Conservation (phyloP, 768 basidiomycete genomes). For the Cyclocybe aegerita region DNA sequence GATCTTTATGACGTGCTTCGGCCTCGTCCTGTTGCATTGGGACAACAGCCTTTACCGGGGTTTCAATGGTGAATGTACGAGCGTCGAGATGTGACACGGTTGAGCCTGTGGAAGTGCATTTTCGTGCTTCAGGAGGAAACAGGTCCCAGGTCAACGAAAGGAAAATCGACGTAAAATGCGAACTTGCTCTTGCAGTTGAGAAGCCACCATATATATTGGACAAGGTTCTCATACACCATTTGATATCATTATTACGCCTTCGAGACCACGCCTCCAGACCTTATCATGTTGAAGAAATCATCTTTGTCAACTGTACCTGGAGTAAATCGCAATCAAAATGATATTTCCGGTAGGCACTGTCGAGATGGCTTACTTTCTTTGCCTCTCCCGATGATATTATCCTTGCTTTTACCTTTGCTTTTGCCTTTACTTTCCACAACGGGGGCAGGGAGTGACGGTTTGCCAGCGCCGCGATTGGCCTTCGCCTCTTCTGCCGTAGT, state of each 20-base stretch:
- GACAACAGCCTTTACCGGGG: no score
- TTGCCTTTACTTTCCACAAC: slow-evolving; percentile 47
- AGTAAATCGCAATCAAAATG: slow-evolving; percentile 8
- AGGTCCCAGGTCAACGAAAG: not conserved
- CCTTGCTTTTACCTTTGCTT: slow-evolving; percentile 53
- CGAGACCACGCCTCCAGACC: slow-evolving; percentile 77
- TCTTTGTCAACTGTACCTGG: slow-evolving; percentile 64
- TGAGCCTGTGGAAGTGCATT: not conserved
- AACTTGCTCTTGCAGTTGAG: slow-evolving; percentile 5
- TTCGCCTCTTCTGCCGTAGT: slow-evolving; percentile 58
- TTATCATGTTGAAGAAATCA: slow-evolving; percentile 81
- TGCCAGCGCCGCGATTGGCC: slow-evolving; percentile 66
- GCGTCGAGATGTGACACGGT: no score
- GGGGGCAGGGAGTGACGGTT: slow-evolving; percentile 71
- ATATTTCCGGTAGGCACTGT: not conserved
- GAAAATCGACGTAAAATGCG: slow-evolving; percentile 3
- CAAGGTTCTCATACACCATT: slow-evolving; percentile 10
- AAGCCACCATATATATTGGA: slow-evolving; percentile 5
- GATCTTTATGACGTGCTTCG: slow-evolving; percentile 24
- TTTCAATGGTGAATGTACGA: no score
- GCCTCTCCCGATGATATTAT: slow-evolving; percentile 50
- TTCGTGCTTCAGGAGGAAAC: not conserved
- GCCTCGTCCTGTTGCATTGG: not conserved
- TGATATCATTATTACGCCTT: slow-evolving; percentile 43
- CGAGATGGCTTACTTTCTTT: slow-evolving; percentile 49